Evolutionary conservation across 2,329 filamentous ascomycete genomes (phyloP).

Genomic region (Aspergillus floridensis): DNA sequence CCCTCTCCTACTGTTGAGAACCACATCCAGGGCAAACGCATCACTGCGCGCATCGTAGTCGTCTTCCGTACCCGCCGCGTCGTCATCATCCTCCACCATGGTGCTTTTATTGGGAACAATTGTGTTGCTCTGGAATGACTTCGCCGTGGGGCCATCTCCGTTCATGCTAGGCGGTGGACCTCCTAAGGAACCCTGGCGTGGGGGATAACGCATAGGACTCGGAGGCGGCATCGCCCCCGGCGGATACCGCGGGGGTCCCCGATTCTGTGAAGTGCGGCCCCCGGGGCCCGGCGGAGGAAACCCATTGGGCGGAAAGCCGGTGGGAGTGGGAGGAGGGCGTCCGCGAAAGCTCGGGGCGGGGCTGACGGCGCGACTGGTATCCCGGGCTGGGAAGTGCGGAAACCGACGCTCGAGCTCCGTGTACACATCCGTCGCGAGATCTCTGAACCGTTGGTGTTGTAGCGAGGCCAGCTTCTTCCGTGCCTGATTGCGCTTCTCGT

Average conservation of each 20-base stretch:
- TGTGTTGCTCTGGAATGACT: conserved; percentile 91
- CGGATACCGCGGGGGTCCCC: conserved; percentile 38
- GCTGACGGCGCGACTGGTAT: conserved; percentile 64
- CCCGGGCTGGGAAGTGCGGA: conserved; percentile 70
- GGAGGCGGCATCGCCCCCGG: conserved; percentile 38
- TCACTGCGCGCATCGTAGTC: conserved; percentile 60
- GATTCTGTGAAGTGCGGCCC: conserved; percentile 43
- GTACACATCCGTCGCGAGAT: conserved; percentile 93
- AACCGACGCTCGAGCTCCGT: conserved; percentile 90
- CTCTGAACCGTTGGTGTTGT: conserved; percentile 79
- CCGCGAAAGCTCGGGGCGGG: conserved; percentile 62
- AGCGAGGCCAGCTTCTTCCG: conserved; percentile 90
- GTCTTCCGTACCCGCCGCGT: conserved; percentile 56
- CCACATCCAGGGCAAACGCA: conserved; percentile 60
- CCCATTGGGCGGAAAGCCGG: conserved; percentile 47
- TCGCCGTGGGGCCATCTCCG: conserved; percentile 73
- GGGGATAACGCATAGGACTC: conserved; percentile 38
- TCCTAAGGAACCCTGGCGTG: conserved; percentile 42
- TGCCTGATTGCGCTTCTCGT: conserved; percentile 97
- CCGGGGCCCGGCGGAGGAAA: conserved; percentile 54
- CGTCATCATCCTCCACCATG: conserved; percentile 93
- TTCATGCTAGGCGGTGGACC: conserved; percentile 51
- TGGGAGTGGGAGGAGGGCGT: conserved; percentile 31
- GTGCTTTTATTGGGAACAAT: conserved; percentile 98
- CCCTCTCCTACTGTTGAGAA: conserved; percentile 45